Conservation (phyloP, 2,329 filamentous ascomycete genomes). For the Cercospora nicotianae region DNA sequence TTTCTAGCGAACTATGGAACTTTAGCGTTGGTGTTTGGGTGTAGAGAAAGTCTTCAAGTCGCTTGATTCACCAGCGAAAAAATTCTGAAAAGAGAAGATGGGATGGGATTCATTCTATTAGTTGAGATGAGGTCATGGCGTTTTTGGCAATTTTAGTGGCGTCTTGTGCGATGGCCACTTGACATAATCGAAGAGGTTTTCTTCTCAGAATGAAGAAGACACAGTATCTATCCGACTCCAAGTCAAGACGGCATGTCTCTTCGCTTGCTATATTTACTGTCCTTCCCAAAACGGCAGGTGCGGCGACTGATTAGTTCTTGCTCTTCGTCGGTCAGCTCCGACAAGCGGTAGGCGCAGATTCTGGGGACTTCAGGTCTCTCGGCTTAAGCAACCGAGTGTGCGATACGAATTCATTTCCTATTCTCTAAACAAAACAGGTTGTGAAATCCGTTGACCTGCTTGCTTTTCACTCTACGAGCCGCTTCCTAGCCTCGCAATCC, state of each 20-base stretch:
- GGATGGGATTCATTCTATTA: background rate
- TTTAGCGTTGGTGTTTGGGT: conserved; percentile 21
- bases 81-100: background rate
- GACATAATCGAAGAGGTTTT: background rate
- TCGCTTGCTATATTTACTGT: background rate
- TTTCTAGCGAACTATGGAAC: background rate
- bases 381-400: background rate
- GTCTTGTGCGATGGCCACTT: background rate
- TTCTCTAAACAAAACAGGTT: too few species aligned
- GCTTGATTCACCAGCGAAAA: background rate
- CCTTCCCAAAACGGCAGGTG: conserved; percentile 3
- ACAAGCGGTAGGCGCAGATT: background rate
- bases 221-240: background rate
- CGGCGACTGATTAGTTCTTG: background rate
- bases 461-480: too few species aligned
- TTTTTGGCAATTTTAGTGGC: background rate
- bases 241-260: background rate
- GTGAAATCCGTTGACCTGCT: too few species aligned
- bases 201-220: background rate
- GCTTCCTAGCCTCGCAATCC: too few species aligned
- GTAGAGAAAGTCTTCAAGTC: conserved; percentile 7
- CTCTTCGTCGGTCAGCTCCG: conserved; percentile 1
- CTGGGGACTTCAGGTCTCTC: conserved; percentile 6
- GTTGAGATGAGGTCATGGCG: background rate
- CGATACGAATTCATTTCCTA: background rate